Evolutionary conservation across 345 rosid species (phyloP).

Genomic region (Nasturtium officinale): DNA sequence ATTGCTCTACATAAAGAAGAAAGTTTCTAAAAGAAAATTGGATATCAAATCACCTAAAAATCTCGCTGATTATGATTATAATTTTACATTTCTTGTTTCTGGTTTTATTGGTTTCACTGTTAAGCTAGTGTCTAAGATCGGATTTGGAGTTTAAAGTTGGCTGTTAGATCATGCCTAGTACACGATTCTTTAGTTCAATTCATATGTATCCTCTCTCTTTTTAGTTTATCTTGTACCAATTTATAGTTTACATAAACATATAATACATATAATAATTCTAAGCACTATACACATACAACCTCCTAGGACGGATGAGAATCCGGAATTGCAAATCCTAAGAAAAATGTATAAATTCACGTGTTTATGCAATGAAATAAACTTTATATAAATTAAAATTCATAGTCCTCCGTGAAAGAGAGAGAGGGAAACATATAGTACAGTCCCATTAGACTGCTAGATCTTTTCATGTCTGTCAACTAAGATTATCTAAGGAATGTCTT

Average conservation of each 20-base stretch:
- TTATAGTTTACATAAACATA: background rate
- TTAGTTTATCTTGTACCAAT: background rate
- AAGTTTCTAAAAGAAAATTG: background rate
- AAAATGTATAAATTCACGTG: constrained; percentile 33
- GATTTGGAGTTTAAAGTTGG: background rate
- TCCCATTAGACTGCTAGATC: constrained; percentile 14
- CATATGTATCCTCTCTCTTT: background rate
- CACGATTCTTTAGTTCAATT: background rate
- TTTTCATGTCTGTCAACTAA: too few relatives aligned
- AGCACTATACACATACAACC: constrained; percentile 2
- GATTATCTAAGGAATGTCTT: too few relatives aligned
- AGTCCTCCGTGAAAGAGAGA: constrained; percentile 30
- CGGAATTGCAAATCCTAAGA: constrained; percentile 37
- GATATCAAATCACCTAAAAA: constrained; percentile 5
- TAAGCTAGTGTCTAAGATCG: background rate
- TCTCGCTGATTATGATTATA: constrained; percentile 16
- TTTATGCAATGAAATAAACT: background rate
- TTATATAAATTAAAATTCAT: background rate
- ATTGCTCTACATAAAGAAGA: background rate
- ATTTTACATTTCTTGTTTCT: background rate
- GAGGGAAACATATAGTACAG: background rate
- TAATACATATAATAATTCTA: background rate
- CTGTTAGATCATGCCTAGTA: background rate
- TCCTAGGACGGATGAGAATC: constrained; percentile 48
- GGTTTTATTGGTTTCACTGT: background rate